phyloP scores from a whole-genome alignment of 2,329 filamentous ascomycete species.

The Nectriaceae sp. region DNA sequence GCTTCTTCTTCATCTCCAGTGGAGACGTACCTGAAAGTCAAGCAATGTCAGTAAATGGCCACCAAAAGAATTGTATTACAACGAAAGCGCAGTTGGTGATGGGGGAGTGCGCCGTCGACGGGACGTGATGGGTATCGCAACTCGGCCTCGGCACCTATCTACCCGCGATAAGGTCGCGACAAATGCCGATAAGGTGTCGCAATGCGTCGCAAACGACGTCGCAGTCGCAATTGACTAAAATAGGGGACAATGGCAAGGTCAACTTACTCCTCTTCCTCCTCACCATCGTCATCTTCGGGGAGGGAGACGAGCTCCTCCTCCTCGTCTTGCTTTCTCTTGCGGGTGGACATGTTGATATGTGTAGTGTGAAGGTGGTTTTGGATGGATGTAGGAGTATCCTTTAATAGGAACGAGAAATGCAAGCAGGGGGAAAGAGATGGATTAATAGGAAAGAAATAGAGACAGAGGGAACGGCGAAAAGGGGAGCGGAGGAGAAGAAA shows the following conservation, averaged over 20 bases:
- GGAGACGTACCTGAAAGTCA: constrained; percentile 35
- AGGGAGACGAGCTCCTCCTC: constrained; percentile 58
- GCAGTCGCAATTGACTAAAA: background rate
- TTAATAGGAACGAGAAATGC: background rate
- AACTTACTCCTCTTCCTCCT: constrained; percentile 58
- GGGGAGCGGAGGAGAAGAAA: constrained; percentile 11
- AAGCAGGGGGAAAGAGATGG: constrained; percentile 9
- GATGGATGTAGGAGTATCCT: constrained; percentile 3
- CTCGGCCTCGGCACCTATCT: background rate
- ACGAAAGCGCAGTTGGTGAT: background rate
- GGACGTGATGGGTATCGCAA: background rate
- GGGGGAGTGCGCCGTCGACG: background rate
- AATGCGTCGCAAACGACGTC: background rate
- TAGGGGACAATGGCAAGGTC: constrained; percentile 1
- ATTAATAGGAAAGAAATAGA: constrained; percentile 20
- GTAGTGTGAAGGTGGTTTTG: constrained; percentile 1
- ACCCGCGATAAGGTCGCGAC: background rate
- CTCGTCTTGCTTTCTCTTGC: constrained; percentile 59
- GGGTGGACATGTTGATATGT: constrained; percentile 44
- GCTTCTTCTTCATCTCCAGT: constrained; percentile 43
- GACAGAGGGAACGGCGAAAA: constrained; percentile 16
- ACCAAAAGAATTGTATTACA: no score
- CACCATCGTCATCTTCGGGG: constrained; percentile 51
- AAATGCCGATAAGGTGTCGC: background rate
- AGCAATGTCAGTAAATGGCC: constrained; percentile 16